Conservation (phyloP, 805 yeast species). For the Gaillardinia entomophila region DNA sequence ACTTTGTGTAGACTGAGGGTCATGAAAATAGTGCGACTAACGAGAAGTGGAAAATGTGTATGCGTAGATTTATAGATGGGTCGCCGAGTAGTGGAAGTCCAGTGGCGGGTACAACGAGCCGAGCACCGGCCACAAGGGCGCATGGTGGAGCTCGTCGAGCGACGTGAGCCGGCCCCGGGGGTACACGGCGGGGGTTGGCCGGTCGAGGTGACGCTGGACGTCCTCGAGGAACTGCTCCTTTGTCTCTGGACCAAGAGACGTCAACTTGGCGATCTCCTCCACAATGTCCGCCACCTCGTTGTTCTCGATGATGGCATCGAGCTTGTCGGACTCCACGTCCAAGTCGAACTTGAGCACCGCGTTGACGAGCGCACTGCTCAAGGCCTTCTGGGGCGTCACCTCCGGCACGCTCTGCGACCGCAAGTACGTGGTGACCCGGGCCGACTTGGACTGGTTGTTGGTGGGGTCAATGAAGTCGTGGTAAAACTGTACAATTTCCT, state of each 20-base stretch:
- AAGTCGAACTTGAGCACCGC: slow-evolving; percentile 15
- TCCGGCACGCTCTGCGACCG: slow-evolving; percentile 42
- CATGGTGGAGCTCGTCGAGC: neutral
- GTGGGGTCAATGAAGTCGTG: slow-evolving; percentile 29
- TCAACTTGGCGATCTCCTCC: neutral
- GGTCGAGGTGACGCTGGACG: neutral
- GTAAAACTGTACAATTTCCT: slow-evolving; percentile 55
- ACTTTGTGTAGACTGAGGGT: neutral
- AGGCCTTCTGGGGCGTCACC: slow-evolving; percentile 11
- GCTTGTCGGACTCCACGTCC: slow-evolving; percentile 17
- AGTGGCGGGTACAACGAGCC: neutral
- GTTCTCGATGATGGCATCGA: slow-evolving; percentile 10
- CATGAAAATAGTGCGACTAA: no score
- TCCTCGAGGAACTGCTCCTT: neutral
- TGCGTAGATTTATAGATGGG: neutral
- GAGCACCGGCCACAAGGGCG: neutral
- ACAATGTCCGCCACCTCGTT: neutral
- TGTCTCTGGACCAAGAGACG: no score
- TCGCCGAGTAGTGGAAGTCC: neutral
- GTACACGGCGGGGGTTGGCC: neutral
- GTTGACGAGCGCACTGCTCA: slow-evolving; percentile 22
- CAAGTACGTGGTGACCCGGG: slow-evolving; percentile 32
- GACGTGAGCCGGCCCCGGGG: neutral
- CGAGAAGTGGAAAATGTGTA: no score
- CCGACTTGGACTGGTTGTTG: slow-evolving; percentile 8